Evolutionary conservation across 495 filamentous ascomycete species (phyloP).

Genomic region (Aspergillus sparsus): DNA sequence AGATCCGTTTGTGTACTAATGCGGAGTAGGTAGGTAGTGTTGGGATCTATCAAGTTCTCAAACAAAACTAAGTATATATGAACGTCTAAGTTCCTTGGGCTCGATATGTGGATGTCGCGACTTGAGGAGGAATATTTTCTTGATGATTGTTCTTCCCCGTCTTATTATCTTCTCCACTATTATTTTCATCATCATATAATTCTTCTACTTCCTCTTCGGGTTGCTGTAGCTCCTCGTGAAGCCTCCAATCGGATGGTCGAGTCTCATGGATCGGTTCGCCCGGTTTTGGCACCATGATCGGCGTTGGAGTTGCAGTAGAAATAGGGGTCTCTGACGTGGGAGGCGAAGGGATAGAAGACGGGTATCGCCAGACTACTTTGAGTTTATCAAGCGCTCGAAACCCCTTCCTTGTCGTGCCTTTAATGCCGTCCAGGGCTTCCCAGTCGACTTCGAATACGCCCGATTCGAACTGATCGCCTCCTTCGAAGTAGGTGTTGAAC

Average conservation of each 20-base stretch:
- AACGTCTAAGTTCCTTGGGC: too few species aligned
- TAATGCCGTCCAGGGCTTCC: constrained; percentile 72
- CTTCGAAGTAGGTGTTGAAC: constrained; percentile 96
- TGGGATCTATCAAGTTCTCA: too few species aligned
- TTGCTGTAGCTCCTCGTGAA: constrained; percentile 30
- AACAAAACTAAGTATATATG: too few species aligned
- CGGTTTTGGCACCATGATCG: constrained; percentile 57
- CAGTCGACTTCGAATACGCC: constrained; percentile 66
- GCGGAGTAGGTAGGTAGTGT: too few species aligned
- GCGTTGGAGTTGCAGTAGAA: too few species aligned
- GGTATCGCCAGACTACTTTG: constrained; percentile 80
- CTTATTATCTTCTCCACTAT: neutral
- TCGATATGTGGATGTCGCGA: too few species aligned
- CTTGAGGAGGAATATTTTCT: too few species aligned
- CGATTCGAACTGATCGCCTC: constrained; percentile 61
- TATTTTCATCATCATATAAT: neutral
- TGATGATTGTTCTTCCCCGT: neutral
- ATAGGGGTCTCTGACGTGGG: neutral
- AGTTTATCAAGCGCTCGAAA: constrained; percentile 77
- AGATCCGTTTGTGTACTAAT: too few species aligned
- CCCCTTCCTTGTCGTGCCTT: constrained; percentile 79
- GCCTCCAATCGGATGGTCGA: constrained; percentile 68
- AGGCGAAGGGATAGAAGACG: constrained; percentile 16
- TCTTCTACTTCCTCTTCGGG: constrained; percentile 15
- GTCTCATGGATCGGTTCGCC: constrained; percentile 68